Evolutionary conservation across 306 rosid genomes (phyloP).

Genomic region (Vigna trinervia): DNA sequence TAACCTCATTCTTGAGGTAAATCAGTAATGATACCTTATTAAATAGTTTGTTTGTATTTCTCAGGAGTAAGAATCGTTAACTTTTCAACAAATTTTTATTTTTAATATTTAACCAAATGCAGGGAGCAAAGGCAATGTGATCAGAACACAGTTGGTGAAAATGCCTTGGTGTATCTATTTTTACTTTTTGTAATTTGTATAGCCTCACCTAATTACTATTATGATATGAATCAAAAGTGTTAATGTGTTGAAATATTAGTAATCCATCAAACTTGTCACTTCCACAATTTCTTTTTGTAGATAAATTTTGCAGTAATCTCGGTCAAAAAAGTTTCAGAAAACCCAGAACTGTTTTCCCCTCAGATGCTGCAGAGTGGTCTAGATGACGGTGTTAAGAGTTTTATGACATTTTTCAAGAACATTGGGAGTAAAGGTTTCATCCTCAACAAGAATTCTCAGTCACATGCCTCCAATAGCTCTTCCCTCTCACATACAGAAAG

Average conservation of each 20-base stretch:
- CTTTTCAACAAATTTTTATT: conserved; percentile 14
- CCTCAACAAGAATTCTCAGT: conserved; percentile 40
- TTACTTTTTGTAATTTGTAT: background rate
- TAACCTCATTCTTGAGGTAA: conserved; percentile 1
- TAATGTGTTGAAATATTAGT: too few species aligned
- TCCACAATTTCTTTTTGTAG: conserved; percentile 38
- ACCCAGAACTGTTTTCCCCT: conserved; percentile 46
- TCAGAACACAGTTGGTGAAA: conserved; percentile 3
- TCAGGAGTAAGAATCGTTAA: background rate
- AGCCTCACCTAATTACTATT: background rate
- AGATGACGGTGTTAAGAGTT: conserved; percentile 25
- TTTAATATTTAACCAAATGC: background rate
- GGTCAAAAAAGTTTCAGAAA: conserved; percentile 45
- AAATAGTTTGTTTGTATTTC: conserved; percentile 20
- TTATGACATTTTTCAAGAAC: conserved; percentile 38
- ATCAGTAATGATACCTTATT: background rate
- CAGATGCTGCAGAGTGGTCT: conserved; percentile 46
- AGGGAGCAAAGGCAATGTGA: background rate
- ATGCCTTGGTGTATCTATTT: background rate
- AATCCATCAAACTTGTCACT: conserved; percentile 22
- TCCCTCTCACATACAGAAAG: conserved; percentile 14
- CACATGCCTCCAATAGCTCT: conserved; percentile 14
- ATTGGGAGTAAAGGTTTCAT: conserved; percentile 18
- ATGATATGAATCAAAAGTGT: conserved; percentile 11
- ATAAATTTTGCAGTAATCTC: conserved; percentile 37